A percentile compares a stretch with the other conserved stretches of the same genome.
These are phyloP conservation scores for Penicillium paneum DNA, from an alignment of 2,329 filamentous ascomycete genomes.

Conservation along the genomic window DNA sequence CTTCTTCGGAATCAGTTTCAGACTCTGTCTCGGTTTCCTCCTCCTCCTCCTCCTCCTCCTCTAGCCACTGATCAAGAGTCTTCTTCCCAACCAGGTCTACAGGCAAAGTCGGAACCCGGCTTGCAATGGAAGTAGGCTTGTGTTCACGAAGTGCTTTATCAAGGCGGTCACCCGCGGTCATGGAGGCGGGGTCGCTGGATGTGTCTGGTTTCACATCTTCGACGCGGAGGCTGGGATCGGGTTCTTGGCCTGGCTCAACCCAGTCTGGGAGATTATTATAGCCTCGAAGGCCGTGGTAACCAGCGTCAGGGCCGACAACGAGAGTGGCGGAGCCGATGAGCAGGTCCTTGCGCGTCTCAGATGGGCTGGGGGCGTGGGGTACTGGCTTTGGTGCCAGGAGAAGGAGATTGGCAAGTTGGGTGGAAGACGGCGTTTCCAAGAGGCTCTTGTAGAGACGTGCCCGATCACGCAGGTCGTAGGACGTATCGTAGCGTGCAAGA, in stretches of 20 bases:
- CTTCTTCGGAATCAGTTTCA: slow-evolving; percentile 49
- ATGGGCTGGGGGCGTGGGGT: slow-evolving; percentile 84
- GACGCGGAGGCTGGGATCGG: slow-evolving; percentile 70
- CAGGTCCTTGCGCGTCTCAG: slow-evolving; percentile 74
- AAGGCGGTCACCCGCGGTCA: slow-evolving; percentile 44
- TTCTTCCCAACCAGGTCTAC: slow-evolving; percentile 58
- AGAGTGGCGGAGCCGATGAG: slow-evolving; percentile 81
- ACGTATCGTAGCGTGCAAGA: slow-evolving; percentile 86
- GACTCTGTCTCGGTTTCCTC: slow-evolving; percentile 55
- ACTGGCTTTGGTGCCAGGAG: slow-evolving; percentile 92
- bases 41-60: slow-evolving; percentile 55
- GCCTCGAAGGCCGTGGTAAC: slow-evolving; percentile 69
- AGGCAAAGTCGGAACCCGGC: slow-evolving; percentile 19
- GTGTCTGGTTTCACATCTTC: slow-evolving; percentile 45
- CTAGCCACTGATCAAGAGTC: slow-evolving; percentile 90
- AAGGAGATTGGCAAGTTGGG: slow-evolving; percentile 83
- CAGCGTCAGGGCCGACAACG: slow-evolving; percentile 73
- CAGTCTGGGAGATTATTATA: slow-evolving; percentile 80
- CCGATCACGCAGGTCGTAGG: slow-evolving; percentile 90
- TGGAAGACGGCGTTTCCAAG: slow-evolving; percentile 68
- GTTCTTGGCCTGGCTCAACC: slow-evolving; percentile 77
- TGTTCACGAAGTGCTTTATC: slow-evolving; percentile 46
- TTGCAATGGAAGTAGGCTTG: slow-evolving; percentile 23
- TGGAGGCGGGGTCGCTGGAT: slow-evolving; percentile 25
- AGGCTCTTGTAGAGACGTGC: slow-evolving; percentile 84